These are phyloP conservation scores for Nigrograna mackinnonii DNA, from an alignment of 2,329 filamentous ascomycete genomes.

Conservation along the genomic window DNA sequence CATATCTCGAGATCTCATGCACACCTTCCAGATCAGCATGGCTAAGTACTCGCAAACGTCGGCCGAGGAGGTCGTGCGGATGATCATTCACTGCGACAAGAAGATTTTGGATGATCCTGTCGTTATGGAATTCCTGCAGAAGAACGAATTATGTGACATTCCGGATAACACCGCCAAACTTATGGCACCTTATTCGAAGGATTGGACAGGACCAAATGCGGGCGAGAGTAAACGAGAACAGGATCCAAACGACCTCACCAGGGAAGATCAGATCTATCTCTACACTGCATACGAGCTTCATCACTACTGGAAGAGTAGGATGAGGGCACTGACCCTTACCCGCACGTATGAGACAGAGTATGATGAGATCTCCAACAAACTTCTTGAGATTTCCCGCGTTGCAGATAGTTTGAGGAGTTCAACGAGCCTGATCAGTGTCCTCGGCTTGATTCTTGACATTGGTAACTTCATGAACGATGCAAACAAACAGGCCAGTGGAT, in stretches of 20 bases:
- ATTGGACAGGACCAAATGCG: conserved; percentile 91
- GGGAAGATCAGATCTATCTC: conserved; percentile 94
- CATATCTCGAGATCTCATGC: conserved; percentile 78
- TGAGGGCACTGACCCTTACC: conserved; percentile 86
- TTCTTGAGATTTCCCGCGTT: conserved; percentile 82
- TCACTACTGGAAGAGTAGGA: conserved; percentile 98
- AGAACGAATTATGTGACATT: conserved; percentile 89
- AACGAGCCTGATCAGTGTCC: conserved; percentile 91
- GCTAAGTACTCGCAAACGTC: conserved; percentile 88
- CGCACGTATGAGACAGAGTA: conserved; percentile 86
- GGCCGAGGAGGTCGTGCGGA: conserved; percentile 83
- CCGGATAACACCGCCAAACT: conserved; percentile 88
- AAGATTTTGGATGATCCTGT: conserved; percentile 87
- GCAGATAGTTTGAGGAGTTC: conserved; percentile 91
- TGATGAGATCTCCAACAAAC: conserved; percentile 83
- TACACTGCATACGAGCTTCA: conserved; percentile 92
- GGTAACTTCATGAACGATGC: conserved; percentile 99
- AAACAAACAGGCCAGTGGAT: conserved; percentile 96
- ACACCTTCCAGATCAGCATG: conserved; percentile 70
- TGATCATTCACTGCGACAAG: conserved; percentile 93
- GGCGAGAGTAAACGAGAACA: conserved; percentile 77
- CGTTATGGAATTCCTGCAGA: conserved; percentile 95
- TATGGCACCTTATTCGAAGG: conserved; percentile 93
- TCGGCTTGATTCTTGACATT: conserved; percentile 94
- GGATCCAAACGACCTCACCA: conserved; percentile 84